A percentile compares a stretch with the other conserved stretches of the same genome.
phyloP scores from a whole-genome alignment of 1,139 yeast species.

The Candida sanyaensis region DNA sequence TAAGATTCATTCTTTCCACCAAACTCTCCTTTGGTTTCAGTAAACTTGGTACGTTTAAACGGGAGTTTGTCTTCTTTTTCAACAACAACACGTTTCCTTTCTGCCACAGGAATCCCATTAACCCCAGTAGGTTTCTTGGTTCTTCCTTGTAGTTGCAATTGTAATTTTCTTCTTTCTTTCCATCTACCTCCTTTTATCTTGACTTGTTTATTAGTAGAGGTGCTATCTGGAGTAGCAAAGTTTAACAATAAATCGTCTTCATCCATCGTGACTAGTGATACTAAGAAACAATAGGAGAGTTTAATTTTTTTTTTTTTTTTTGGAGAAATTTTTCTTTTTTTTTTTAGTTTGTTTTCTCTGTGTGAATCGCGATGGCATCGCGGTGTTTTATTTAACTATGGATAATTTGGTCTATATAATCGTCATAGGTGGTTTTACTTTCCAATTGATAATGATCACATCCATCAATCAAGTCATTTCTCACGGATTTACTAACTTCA shows the following conservation, averaged over 20 bases:
- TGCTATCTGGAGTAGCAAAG: conserved; percentile 46
- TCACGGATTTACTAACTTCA: conserved; percentile 31
- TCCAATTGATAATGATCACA: conserved; percentile 25
- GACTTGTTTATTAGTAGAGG: conserved; percentile 11
- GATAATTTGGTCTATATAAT: conserved; percentile 23
- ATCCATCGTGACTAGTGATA: conserved; percentile 19
- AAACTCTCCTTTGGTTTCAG: conserved; percentile 47
- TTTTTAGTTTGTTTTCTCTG: too few relatives aligned
- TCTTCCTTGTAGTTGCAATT: conserved; percentile 50
- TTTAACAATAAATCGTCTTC: conserved; percentile 73
- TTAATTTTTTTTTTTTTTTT: neutral
- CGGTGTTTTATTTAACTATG: neutral
- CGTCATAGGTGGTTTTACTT: conserved; percentile 31
- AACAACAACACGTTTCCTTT: conserved; percentile 9
- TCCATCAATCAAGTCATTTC: conserved; percentile 25
- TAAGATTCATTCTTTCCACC: conserved; percentile 59
- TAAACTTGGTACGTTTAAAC: conserved; percentile 29
- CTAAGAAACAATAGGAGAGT: too few relatives aligned
- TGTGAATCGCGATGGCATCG: neutral
- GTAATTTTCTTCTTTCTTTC: conserved; percentile 73
- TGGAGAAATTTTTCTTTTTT: too few relatives aligned
- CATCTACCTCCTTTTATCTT: conserved; percentile 73
- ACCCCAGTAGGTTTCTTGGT: conserved; percentile 32
- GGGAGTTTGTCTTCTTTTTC: conserved; percentile 17
- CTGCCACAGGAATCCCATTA: conserved; percentile 35